Evolutionary conservation across 164 flowering plant genomes (phyloP), one percentile per base, ranked within the genome.

Genomic region (Aristolochia fimbriata): DNA sequence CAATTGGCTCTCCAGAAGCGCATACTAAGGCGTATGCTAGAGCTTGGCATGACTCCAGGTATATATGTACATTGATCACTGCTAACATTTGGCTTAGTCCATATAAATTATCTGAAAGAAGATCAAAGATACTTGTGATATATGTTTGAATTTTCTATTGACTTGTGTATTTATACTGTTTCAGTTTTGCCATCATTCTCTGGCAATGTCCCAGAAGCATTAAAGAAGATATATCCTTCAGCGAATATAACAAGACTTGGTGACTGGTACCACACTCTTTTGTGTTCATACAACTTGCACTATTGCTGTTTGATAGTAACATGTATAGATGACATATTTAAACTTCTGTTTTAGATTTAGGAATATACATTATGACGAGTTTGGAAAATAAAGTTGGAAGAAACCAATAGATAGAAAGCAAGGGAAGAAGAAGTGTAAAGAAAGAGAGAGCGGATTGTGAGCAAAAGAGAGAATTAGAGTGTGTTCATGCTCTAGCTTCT

Each of bases 21-120:
- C 65, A 93, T 90, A 63, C 65, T 93, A 24, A 71, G 83, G 58
- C 81, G 98, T 51, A 93, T 93, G 96, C 47, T 80, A 62, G 92
- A 84, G 74, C 78, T 93, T 49, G 97, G 98, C 72, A 93, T 93
- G 98, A 86, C 94, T 63, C 98, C 98, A 68, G 98, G 98, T 93
- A 76, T 52, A 3, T 37, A 37, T 37, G 43, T 37, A 37, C 43
- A 37, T 37, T 7, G 43, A 10, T 31, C 4, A 37, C 12, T 37
- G 43, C 12, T 37, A 37, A 31, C 1, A 3, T 37, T 1, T 37
- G 8, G 43, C 43, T 10, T 37, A 1, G 43, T 37, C 43, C 12
- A 10, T 37, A 37, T 7, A 37, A n/a, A 7, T 37, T 37, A 37
- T 37, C 43, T 54, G 20, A 4, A 23, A 54, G 52, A 49, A 49